Base-by-base conservation (phyloP, 257 asterid genomes). In the Solanum verrucosum region DNA sequence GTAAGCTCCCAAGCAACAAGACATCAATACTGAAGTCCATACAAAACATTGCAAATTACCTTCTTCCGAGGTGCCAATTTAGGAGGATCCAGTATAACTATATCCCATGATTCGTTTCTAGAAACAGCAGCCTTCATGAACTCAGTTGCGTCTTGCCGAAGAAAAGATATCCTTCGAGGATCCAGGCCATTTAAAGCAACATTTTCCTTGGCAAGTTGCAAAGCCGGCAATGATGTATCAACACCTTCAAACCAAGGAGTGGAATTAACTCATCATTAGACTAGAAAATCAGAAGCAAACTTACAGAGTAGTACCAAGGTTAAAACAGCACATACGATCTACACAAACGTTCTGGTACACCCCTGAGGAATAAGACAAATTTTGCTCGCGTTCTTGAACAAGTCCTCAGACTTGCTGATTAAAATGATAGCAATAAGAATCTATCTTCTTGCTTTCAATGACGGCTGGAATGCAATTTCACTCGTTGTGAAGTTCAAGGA, bases 51-150 rank as follows among this genome's bases (percentile, higher is more conserved):
- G 23, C 31, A 60, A 18, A 34, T n/a, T 92, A 96, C 98, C 98
- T 96, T 93, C 91, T 88, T 93, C 67, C 94, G 89, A 18, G 98
- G 99, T 42, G 98, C 99, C 56, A 96, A 93, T 90, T 95, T 96
- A 23, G 99, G 99, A 72, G 99, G 99, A 91, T 97, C 99, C 91
- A 96, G 89, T 87, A 96, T 90, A 87, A 97, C 98, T 87, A 95
- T 90, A 87, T 97, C 98, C 99, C 99, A 96, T 67, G 92, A 92
- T 75, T 96, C 94, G 42, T 95, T 94, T 70, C 89, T 90, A 52
- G 96, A 93, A 88, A 96, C 86, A 86, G 98, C 98, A 75, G 38
- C 89, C 95, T 92, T 97, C 98, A 95, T 95, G 88, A 93, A 97
- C 72, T 89, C 89, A 46, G 98, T 92, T 60, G 98, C 98, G 81